Evolutionary conservation across 1,284 basidiomycete genomes (phyloP).

Genomic region (Somion occarium): DNA sequence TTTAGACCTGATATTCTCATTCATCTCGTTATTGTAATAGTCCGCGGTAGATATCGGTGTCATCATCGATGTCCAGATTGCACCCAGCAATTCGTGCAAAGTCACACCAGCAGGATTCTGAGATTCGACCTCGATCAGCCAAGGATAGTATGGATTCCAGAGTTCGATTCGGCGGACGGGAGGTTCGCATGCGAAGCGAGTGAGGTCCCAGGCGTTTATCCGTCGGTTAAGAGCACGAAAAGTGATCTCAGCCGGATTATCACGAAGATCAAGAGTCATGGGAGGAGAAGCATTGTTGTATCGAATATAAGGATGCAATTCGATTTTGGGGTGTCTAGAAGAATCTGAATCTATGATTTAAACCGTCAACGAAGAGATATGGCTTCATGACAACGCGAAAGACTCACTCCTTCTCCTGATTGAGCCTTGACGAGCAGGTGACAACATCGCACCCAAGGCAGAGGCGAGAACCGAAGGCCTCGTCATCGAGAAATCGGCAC

Average conservation of each 20-base stretch:
- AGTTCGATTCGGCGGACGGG: constrained; percentile 41
- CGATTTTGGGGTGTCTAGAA: constrained; percentile 13
- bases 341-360: constrained; percentile 6
- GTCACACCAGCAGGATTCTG: constrained; percentile 48
- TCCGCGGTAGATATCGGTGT: constrained; percentile 24
- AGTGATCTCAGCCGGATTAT: constrained; percentile 26
- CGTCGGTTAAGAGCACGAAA: constrained; percentile 38
- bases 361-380: background rate
- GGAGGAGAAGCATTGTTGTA: constrained; percentile 25
- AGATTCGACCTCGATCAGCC: constrained; percentile 49
- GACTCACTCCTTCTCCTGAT: constrained; percentile 2
- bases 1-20: constrained; percentile 18
- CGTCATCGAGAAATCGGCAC: constrained; percentile 30
- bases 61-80: constrained; percentile 28
- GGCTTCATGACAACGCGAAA: background rate
- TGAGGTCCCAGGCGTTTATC: constrained; percentile 34
- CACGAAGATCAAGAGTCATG: constrained; percentile 34
- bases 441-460: constrained; percentile 22
- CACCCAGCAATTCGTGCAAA: constrained; percentile 44
- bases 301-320: constrained; percentile 32
- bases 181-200: constrained; percentile 41
- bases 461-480: constrained; percentile 16
- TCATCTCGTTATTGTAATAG: constrained; percentile 29
- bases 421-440: background rate
- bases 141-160: constrained; percentile 47